A percentile compares a stretch with the other conserved stretches of the same genome.
These are phyloP conservation scores for Megacollybia platyphylla DNA, from an alignment of 1,284 basidiomycete species.

Conservation along the genomic window DNA sequence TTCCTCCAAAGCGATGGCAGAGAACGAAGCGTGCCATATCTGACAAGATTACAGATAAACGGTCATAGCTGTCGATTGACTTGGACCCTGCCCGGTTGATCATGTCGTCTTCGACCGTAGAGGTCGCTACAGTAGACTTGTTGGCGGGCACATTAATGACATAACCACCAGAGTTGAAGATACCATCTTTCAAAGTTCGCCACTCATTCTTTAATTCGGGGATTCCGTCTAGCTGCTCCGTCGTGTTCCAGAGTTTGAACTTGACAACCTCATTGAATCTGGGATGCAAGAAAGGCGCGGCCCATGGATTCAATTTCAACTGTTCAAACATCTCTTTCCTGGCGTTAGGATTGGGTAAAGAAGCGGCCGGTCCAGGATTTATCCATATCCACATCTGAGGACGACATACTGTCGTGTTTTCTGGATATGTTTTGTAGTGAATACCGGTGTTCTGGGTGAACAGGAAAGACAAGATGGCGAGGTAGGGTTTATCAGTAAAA, in stretches of 20 bases:
- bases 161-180: slow-evolving; percentile 53
- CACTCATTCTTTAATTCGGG: slow-evolving; percentile 63
- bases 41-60: slow-evolving; percentile 63
- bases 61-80: slow-evolving; percentile 55
- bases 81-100: slow-evolving; percentile 53
- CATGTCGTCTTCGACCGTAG: slow-evolving; percentile 26
- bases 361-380: slow-evolving; percentile 52
- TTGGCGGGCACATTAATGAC: slow-evolving; percentile 25
- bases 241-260: slow-evolving; percentile 77
- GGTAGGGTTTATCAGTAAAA: slow-evolving; percentile 75
- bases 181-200: slow-evolving; percentile 40
- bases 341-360: slow-evolving; percentile 57
- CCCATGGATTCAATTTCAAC: slow-evolving; percentile 61
- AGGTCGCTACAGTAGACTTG: slow-evolving; percentile 19
- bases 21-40: slow-evolving; percentile 76
- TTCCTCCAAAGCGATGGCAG: slow-evolving; percentile 68
- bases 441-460: slow-evolving; percentile 71
- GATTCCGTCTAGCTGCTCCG: slow-evolving; percentile 65
- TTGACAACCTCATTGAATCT: slow-evolving; percentile 64
- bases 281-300: slow-evolving; percentile 61
- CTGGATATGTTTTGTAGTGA: slow-evolving; percentile 29
- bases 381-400: slow-evolving; percentile 79
- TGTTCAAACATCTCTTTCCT: slow-evolving; percentile 48
- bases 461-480: slow-evolving; percentile 65
- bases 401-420: slow-evolving; percentile 34